Percentiles rank a stretch among this genome's conserved stretches.
These are phyloP conservation scores for Nicotiana otophora DNA, from an alignment of 257 asterid genomes.

Conservation along the genomic window DNA sequence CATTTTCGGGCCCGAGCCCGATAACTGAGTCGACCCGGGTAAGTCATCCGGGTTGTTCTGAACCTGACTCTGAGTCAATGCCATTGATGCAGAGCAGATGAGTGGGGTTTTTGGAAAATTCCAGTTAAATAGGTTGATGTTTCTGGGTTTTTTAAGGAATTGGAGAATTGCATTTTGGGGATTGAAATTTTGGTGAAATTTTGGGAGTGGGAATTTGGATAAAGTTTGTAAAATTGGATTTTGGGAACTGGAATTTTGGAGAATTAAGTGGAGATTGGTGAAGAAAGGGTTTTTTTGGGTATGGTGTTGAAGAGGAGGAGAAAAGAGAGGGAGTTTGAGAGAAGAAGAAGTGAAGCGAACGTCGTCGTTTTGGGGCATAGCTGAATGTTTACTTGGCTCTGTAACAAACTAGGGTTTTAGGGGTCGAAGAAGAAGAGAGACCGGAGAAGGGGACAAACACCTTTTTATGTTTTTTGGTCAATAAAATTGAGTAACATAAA, in stretches of 20 bases:
- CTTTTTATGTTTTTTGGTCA: too few species aligned
- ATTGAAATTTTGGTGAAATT: slow-evolving; percentile 18
- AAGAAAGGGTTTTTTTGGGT: slow-evolving; percentile 15
- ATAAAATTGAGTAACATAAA: too few species aligned
- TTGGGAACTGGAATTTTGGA: slow-evolving; percentile 22
- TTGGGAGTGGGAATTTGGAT: slow-evolving; percentile 29
- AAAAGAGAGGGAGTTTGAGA: slow-evolving; percentile 46
- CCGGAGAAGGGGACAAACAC: too few species aligned
- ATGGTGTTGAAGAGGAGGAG: slow-evolving; percentile 13
- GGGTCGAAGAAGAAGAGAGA: background rate
- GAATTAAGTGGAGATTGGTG: slow-evolving; percentile 19
- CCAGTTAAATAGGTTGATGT: slow-evolving; percentile 18
- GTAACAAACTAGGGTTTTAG: background rate
- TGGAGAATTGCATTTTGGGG: slow-evolving; percentile 13
- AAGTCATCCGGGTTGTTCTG: slow-evolving; percentile 32
- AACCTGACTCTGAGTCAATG: slow-evolving; percentile 17
- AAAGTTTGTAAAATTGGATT: slow-evolving; percentile 27
- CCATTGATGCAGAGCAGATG: slow-evolving; percentile 63
- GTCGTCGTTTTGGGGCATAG: slow-evolving; percentile 54
- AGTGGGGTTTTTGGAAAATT: slow-evolving; percentile 38
- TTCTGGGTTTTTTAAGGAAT: slow-evolving; percentile 10
- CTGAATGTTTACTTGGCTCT: background rate
- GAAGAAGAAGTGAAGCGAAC: slow-evolving; percentile 53
- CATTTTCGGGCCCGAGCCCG: slow-evolving; percentile 17
- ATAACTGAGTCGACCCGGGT: slow-evolving; percentile 24